A percentile compares a stretch with the other conserved stretches of the same genome.
phyloP scores from a whole-genome alignment of 495 filamentous ascomycete species.

The Penicillium manginii region DNA sequence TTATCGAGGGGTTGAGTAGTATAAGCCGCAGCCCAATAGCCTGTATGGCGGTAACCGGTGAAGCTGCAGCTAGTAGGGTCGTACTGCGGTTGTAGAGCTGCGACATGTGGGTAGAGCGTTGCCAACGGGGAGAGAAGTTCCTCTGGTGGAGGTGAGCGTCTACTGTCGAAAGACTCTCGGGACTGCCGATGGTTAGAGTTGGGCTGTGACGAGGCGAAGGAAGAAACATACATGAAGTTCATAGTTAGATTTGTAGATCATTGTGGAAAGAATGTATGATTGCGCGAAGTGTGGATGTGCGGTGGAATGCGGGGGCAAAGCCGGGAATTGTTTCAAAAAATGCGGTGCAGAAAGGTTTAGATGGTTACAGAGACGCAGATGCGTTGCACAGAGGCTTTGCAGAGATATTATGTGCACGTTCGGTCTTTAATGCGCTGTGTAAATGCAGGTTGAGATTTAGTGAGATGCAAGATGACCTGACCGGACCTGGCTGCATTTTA shows the following conservation, averaged over 20 bases:
- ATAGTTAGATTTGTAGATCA: constrained; percentile 52
- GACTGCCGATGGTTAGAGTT: constrained; percentile 14
- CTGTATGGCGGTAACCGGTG: constrained; percentile 40
- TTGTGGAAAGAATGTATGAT: constrained; percentile 13
- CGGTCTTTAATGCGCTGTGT: neutral
- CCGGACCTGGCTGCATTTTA: constrained; percentile 11
- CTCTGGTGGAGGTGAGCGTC: constrained; percentile 33
- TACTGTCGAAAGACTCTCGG: constrained; percentile 33
- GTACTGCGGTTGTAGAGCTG: constrained; percentile 43
- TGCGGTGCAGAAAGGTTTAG: neutral
- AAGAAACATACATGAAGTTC: constrained; percentile 42
- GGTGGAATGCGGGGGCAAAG: constrained; percentile 4
- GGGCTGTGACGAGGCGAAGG: neutral
- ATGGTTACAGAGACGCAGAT: neutral
- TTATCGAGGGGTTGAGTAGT: constrained; percentile 33
- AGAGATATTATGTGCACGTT: neutral
- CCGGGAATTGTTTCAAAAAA: constrained; percentile 6
- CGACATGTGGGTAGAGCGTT: constrained; percentile 45
- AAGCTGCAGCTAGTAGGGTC: constrained; percentile 42
- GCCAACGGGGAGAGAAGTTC: constrained; percentile 45
- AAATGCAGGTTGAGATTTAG: constrained; percentile 6
- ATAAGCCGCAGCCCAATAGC: constrained; percentile 45
- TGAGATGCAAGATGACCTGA: constrained; percentile 16
- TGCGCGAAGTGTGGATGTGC: too few relatives aligned
- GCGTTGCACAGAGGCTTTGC: neutral